Evolutionary conservation across 495 filamentous ascomycete species (phyloP).

Genomic region (Tuber borchii): DNA sequence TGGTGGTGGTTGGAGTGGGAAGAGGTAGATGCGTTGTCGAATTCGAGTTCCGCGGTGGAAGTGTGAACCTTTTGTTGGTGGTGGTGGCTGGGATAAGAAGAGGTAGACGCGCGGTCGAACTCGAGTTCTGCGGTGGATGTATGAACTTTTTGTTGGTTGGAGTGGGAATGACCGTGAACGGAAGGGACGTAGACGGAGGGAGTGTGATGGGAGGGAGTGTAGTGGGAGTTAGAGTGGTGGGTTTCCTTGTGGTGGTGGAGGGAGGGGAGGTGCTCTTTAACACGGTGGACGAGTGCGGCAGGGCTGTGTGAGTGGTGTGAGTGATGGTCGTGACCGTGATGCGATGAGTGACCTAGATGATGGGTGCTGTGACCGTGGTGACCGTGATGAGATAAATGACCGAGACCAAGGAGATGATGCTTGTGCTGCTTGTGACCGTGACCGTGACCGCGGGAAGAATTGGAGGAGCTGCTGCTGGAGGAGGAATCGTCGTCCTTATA

Average conservation of each 20-base stretch:
- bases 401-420: slow-evolving; percentile 1
- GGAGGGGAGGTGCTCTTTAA: slow-evolving; percentile 40
- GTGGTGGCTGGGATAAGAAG: slow-evolving; percentile 8
- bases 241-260: slow-evolving; percentile 32
- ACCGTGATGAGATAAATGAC: slow-evolving; percentile 22
- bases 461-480: slow-evolving; percentile 32
- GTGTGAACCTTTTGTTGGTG: slow-evolving; percentile 23
- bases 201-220: slow-evolving; percentile 28
- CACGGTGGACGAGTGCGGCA: slow-evolving; percentile 31
- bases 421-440: slow-evolving; percentile 18
- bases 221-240: slow-evolving; percentile 26
- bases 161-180: slow-evolving; percentile 15
- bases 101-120: slow-evolving; percentile 14
- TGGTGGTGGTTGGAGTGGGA: background rate
- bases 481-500: slow-evolving; percentile 30
- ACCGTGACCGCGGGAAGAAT: slow-evolving; percentile 27
- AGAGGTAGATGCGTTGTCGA: slow-evolving; percentile 20
- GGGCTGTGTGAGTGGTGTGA: slow-evolving; percentile 24
- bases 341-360: slow-evolving; percentile 36
- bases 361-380: slow-evolving; percentile 23
- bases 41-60: slow-evolving; percentile 5
- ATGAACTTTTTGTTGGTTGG: slow-evolving; percentile 24
- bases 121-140: slow-evolving; percentile 4
- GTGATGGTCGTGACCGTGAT: slow-evolving; percentile 29
- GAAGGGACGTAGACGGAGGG: slow-evolving; percentile 11